Evolutionary conservation across 306 rosid genomes (phyloP), one percentile per base, ranked within the genome.

Genomic region (Alnus glutinosa): DNA sequence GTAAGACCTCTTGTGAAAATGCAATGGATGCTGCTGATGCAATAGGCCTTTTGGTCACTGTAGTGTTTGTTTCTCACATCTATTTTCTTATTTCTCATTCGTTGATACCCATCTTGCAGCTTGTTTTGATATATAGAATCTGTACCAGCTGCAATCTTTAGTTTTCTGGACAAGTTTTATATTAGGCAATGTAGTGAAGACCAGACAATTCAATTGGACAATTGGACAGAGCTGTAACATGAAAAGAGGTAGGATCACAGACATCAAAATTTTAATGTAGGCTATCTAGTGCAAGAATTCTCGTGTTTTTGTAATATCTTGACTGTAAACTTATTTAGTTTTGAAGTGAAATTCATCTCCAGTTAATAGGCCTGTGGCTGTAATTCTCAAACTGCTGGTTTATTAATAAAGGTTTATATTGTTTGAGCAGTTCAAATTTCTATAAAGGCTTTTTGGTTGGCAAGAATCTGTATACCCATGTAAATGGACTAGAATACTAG

Each of bases 221-320:
- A 73, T 79, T 85, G 87, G 85, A 84, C 86, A 78, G 87, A 85
- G 77, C 89, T 85, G 84, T 89, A 86, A 85, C 85, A 71, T 82
- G 88, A 85, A 86, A 84, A 91, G 75, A 82, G 76, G 86, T 88
- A 87, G 91, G 89, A 82, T 72, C 78, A 79, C 78, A 88, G 86
- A 61, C 58, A 84, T 82, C 77, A 80, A 55, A 37, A 46, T 51
- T 85, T 80, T 88, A 72, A 46, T 79, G 84, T 88, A 85, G 89
- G 77, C 73, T 83, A 75, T 82, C 58, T 66, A 66, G 74, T 68
- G 69, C 69, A 75, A 59, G 55, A 62, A 69, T 79, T 84, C 73
- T 81, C 74, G 79, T 77, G 84, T 73, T 83, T 86, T 91, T 85
- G 86, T 89, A 77, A 79, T 81, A 73, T 88, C 81, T 42, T 80